Conservation (phyloP, 306 rosid species). For the Rosa lucieae region DNA sequence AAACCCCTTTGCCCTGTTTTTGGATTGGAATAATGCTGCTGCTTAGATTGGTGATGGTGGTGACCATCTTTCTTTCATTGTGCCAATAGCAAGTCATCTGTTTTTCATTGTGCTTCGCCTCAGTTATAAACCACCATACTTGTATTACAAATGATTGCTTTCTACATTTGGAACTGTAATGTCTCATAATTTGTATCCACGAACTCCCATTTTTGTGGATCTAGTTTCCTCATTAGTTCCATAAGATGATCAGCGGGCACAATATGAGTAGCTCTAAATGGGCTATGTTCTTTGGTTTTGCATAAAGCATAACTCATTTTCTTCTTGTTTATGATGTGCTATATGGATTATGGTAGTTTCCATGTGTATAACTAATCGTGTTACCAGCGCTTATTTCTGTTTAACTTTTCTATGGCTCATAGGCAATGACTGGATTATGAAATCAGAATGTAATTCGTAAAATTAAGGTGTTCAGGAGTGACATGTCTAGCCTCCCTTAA, state of each 20-base stretch:
- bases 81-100: background rate
- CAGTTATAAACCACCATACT: too few relatives aligned
- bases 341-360: background rate
- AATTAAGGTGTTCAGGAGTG: background rate
- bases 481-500: background rate
- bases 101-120: background rate
- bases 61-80: background rate
- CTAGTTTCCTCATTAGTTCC: background rate
- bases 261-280: background rate
- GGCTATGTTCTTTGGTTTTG: background rate
- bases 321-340: background rate
- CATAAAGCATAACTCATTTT: background rate
- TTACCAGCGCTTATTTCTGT: background rate
- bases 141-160: background rate
- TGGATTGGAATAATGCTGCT: background rate
- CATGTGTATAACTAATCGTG: background rate
- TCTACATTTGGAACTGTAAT: background rate
- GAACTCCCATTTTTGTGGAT: background rate
- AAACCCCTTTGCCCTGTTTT: background rate
- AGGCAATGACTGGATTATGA: background rate
- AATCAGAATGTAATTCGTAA: background rate
- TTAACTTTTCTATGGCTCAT: too few relatives aligned
- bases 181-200: background rate
- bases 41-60: background rate
- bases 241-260: background rate